Evolutionary conservation across 2,329 filamentous ascomycete genomes (phyloP), one percentile per base, ranked within the genome.

Genomic region (Nemania bipapillata): DNA sequence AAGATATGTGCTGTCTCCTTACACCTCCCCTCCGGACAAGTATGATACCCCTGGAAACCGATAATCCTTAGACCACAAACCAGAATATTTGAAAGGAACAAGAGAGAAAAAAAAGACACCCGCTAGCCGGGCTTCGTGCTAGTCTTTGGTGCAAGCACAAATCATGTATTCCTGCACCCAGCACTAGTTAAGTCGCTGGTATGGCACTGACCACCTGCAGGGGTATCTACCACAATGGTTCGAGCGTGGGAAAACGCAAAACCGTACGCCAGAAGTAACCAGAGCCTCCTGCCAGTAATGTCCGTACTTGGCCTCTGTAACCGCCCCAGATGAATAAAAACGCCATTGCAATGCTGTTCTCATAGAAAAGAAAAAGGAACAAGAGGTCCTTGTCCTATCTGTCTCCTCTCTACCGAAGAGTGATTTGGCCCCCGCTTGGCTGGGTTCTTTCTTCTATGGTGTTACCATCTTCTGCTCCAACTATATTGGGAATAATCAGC

Each of bases 341-440:
- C 75, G 75, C 75, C 75, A 71, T 65, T 75, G 75, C 72, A 70
- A 77, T 76, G 75, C 75, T 69, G 61, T 69, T 69, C 68, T 52
- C 65, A 11, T 32, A 49, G 53, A 17, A 30, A 53, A 28, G 15
- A 40, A 45, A 63, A 47, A 45, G 50, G 53, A 45, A 63, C 59
- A 64, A 32, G 64, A 68, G 62, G 70, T 57, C 17, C 20, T 55
- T 12, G 20, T 35, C 37, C 50, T 11, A 32, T 26, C n/a, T 20
- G 6, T 58, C 59, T 59, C 49, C 57, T 63, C 28, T 54, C 9
- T 45, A 30, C 30, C 37, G 35, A 65, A 50, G 52, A 26, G 28
- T 32, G 22, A 24, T n/a, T n/a, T 17, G 22, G 40, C 66, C 57
- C 35, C 47, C 32, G 52, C 40, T 32, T n/a, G 35, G 17, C 20